Conservation (phyloP, 192 early-diverging fungal genomes). For the Rhizophagus prolifer region DNA sequence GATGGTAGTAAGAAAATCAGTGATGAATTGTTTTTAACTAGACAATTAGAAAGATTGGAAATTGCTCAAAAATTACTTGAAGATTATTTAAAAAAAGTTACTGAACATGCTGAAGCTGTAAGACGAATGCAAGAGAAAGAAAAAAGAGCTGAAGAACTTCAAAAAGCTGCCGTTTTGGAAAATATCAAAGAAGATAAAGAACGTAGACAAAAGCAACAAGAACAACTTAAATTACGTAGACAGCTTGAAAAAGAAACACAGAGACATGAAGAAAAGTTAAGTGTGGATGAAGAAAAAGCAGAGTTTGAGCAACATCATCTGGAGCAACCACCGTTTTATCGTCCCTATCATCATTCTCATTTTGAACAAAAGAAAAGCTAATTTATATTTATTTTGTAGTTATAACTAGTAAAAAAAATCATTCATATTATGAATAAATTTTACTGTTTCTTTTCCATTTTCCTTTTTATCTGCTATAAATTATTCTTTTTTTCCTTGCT, state of each 20-base stretch:
- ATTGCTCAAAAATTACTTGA: conserved; percentile 4
- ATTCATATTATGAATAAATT: too few relatives aligned
- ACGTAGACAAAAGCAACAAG: neutral
- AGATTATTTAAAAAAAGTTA: conserved; percentile 9
- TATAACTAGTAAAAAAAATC: neutral
- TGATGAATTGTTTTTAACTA: neutral
- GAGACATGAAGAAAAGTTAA: neutral
- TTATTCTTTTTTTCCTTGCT: neutral
- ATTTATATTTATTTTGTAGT: neutral
- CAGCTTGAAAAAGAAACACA: neutral
- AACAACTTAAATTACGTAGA: neutral
- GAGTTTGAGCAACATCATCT: neutral
- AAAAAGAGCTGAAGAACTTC: neutral
- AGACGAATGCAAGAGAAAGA: neutral
- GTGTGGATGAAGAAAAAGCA: neutral
- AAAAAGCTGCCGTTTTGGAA: neutral
- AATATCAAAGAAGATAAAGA: neutral
- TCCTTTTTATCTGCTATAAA: too few relatives aligned
- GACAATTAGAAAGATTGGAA: neutral
- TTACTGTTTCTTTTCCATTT: neutral
- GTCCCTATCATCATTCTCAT: neutral
- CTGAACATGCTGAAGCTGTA: neutral
- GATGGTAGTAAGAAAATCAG: neutral
- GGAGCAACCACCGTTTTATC: neutral
- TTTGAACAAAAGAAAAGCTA: neutral